Evolutionary conservation across 2,329 filamentous ascomycete species (phyloP).

Genomic region (Penicillium sp.): DNA sequence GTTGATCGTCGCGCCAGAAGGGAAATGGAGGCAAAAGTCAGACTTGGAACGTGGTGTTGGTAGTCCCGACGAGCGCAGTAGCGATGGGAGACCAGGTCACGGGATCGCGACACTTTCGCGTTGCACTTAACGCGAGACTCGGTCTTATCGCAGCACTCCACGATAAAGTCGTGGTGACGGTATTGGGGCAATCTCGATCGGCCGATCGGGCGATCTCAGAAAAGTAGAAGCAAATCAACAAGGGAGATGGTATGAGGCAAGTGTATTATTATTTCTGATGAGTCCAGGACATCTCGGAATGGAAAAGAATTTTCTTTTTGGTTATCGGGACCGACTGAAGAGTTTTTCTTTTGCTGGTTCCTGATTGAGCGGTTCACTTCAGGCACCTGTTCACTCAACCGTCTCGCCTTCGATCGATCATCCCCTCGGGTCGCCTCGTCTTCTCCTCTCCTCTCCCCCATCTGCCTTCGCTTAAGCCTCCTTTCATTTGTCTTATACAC

Average conservation of each 20-base stretch:
- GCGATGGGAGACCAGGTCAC: slow-evolving; percentile 27
- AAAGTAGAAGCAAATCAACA: not conserved
- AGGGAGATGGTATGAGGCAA: slow-evolving; percentile 4
- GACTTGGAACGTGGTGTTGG: not conserved
- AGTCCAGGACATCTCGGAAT: slow-evolving; percentile 3
- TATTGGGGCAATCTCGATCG: not conserved
- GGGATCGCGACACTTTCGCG: slow-evolving; percentile 42
- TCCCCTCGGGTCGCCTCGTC: not conserved
- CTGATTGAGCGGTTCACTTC: slow-evolving; percentile 3
- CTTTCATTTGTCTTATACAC: not conserved
- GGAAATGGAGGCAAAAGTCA: not conserved
- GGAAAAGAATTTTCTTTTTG: slow-evolving; percentile 1
- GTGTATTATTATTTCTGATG: not conserved
- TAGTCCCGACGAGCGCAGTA: not conserved
- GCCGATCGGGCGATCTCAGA: not conserved
- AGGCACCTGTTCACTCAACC: slow-evolving; percentile 24
- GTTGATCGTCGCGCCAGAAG: not conserved
- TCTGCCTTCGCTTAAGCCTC: not conserved
- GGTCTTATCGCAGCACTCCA: slow-evolving; percentile 18
- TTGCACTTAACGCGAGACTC: slow-evolving; percentile 43
- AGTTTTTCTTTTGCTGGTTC: slow-evolving; percentile 21
- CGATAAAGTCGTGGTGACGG: slow-evolving; percentile 14
- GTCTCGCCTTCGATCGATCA: not conserved
- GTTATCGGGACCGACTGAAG: slow-evolving; percentile 10
- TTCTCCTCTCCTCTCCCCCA: not conserved